Conservation (phyloP, 1,139 yeast species). For the Scheffersomyces parashehatae region DNA sequence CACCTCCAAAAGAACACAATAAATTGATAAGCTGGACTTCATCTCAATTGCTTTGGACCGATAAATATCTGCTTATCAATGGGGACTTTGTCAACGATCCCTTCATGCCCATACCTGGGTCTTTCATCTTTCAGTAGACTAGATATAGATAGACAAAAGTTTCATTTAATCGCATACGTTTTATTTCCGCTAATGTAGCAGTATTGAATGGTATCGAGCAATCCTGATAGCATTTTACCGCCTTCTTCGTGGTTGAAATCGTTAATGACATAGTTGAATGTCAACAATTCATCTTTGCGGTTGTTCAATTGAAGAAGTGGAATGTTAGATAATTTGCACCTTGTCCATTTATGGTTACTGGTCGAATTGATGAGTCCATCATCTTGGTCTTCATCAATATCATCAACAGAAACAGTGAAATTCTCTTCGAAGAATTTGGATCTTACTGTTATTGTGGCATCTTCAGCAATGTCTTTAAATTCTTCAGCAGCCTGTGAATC, state of each 20-base stretch:
- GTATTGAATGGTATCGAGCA: conserved; percentile 23
- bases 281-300: conserved; percentile 34
- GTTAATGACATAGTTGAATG: conserved; percentile 28
- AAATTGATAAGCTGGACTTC: conserved; percentile 32
- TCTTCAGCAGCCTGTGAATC: conserved; percentile 1
- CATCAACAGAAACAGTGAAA: conserved; percentile 18
- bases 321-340: conserved; percentile 36
- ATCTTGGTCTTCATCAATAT: conserved; percentile 14
- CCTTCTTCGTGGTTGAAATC: conserved; percentile 10
- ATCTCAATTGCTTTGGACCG: conserved; percentile 34
- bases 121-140: conserved; percentile 11
- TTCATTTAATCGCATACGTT: conserved; percentile 16
- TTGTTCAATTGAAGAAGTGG: conserved; percentile 40
- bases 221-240: conserved; percentile 14
- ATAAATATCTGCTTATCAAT: conserved; percentile 11
- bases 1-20: conserved; percentile 38
- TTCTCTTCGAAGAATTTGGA: conserved; percentile 31
- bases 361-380: conserved; percentile 24
- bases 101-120: conserved; percentile 19
- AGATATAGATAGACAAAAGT: neutral
- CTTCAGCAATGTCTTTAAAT: conserved; percentile 12
- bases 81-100: conserved; percentile 22
- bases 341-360: conserved; percentile 38
- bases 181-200: conserved; percentile 37
- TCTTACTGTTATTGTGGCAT: conserved; percentile 22